Evolutionary conservation across 2,329 filamentous ascomycete genomes (phyloP).

Genomic region (Neopestalotiopsis clavispora): DNA sequence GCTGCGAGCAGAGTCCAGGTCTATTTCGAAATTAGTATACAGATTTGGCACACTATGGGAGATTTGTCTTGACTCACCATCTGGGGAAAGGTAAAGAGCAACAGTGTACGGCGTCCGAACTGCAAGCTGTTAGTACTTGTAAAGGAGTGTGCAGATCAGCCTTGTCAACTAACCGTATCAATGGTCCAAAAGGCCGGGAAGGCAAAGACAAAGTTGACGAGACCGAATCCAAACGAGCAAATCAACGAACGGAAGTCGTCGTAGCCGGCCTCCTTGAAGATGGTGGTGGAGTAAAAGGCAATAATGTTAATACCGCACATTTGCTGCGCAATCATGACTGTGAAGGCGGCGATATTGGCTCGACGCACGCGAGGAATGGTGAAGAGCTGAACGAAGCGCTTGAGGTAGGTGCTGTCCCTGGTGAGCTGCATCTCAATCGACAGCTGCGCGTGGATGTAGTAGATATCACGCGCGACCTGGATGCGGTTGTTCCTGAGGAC

Average conservation of each 20-base stretch:
- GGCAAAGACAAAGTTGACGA: slow-evolving; percentile 68
- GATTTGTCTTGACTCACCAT: slow-evolving; percentile 46
- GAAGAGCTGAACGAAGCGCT: slow-evolving; percentile 68
- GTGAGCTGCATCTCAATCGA: slow-evolving; percentile 60
- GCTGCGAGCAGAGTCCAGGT: slow-evolving; percentile 68
- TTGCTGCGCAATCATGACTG: slow-evolving; percentile 81
- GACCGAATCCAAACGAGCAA: slow-evolving; percentile 68
- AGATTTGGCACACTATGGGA: background rate
- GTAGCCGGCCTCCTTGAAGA: slow-evolving; percentile 64
- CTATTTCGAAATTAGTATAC: slow-evolving; percentile 27
- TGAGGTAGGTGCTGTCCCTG: slow-evolving; percentile 59
- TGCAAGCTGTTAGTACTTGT: slow-evolving; percentile 51
- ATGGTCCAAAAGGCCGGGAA: slow-evolving; percentile 70
- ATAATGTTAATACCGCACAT: slow-evolving; percentile 56
- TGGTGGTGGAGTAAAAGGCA: slow-evolving; percentile 68
- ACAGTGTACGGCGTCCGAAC: slow-evolving; percentile 66
- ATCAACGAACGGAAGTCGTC: slow-evolving; percentile 59
- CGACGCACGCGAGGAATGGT: slow-evolving; percentile 71
- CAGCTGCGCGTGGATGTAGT: slow-evolving; percentile 69
- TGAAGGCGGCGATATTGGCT: slow-evolving; percentile 77
- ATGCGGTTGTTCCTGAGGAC: slow-evolving; percentile 58
- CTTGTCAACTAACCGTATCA: slow-evolving; percentile 57
- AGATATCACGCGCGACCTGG: slow-evolving; percentile 65
- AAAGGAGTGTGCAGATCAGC: slow-evolving; percentile 58
- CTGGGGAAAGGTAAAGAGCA: slow-evolving; percentile 69